These are phyloP conservation scores for Protomyces arabidopsidicola DNA, from an alignment of 1,139 yeast genomes.

Conservation along the genomic window DNA sequence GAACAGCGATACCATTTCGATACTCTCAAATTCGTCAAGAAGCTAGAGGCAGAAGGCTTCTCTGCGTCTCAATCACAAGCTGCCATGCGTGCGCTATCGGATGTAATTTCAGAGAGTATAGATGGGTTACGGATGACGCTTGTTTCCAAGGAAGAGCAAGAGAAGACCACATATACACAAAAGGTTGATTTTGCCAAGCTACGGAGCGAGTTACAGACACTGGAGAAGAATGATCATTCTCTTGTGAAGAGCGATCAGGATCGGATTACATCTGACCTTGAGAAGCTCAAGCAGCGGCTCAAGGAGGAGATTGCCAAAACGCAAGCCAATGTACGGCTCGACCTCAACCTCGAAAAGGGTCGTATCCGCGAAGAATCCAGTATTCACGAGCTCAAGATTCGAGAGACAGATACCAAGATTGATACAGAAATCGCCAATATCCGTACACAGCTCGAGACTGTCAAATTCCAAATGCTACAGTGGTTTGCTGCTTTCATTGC, in stretches of 20 bases:
- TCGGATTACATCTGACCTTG: constrained; percentile 73
- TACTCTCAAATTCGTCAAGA: constrained; percentile 68
- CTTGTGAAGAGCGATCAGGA: constrained; percentile 83
- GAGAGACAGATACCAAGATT: constrained; percentile 89
- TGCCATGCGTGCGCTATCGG: constrained; percentile 67
- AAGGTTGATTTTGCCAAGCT: constrained; percentile 93
- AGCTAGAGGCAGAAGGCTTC: constrained; percentile 68
- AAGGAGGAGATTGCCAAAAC: constrained; percentile 89
- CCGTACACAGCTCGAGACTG: constrained; percentile 58
- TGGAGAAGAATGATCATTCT: constrained; percentile 82
- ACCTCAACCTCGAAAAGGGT: constrained; percentile 88
- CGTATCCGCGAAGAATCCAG: constrained; percentile 91
- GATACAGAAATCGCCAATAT: constrained; percentile 93
- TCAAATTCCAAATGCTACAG: constrained; percentile 25
- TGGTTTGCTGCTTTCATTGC: constrained; percentile 26
- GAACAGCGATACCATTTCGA: constrained; percentile 48
- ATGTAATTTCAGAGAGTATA: constrained; percentile 61
- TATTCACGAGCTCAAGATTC: constrained; percentile 84
- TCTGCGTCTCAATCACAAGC: constrained; percentile 72
- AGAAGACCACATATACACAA: constrained; percentile 79
- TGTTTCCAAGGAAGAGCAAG: constrained; percentile 29
- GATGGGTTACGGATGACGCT: constrained; percentile 18
- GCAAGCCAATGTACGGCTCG: constrained; percentile 84
- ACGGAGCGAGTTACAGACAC: constrained; percentile 81
- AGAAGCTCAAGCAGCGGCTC: constrained; percentile 74